phyloP scores from a whole-genome alignment of 345 rosid species.

The Garcia nutans region DNA sequence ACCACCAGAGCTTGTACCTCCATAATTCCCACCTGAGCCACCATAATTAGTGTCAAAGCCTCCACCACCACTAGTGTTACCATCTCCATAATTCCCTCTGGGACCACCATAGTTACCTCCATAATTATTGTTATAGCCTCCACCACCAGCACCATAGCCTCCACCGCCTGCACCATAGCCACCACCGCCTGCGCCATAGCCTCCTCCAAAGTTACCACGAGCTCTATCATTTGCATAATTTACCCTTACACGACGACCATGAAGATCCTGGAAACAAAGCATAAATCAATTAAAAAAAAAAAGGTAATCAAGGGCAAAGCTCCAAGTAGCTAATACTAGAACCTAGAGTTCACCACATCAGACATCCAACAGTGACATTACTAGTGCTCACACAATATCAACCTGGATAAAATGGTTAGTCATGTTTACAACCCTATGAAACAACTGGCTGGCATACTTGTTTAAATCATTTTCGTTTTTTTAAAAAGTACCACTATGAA shows the following conservation, averaged over 20 bases:
- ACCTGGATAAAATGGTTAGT: background rate
- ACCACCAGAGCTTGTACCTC: background rate
- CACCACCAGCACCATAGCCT: constrained; percentile 8
- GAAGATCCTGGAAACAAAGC: constrained; percentile 51
- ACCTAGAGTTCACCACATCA: background rate
- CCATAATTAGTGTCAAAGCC: constrained; percentile 19
- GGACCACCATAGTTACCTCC: constrained; percentile 29
- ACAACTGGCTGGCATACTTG: background rate
- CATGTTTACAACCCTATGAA: background rate
- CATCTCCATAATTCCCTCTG: constrained; percentile 7
- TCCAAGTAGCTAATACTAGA: background rate
- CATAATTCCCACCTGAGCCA: constrained; percentile 1
- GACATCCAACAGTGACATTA: background rate
- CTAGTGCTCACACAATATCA: background rate
- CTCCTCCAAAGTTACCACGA: constrained; percentile 19
- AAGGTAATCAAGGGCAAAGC: too few species aligned
- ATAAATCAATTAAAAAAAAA: background rate
- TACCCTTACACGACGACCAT: constrained; percentile 76
- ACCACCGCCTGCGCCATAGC: constrained; percentile 8
- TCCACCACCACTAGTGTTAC: constrained; percentile 15
- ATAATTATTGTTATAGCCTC: constrained; percentile 32
- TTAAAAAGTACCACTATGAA: background rate
- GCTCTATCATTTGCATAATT: constrained; percentile 74
- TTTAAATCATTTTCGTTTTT: background rate
- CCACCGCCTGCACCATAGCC: constrained; percentile 15